phyloP scores from a whole-genome alignment of 306 rosid genomes.

The Crotalaria pallida region DNA sequence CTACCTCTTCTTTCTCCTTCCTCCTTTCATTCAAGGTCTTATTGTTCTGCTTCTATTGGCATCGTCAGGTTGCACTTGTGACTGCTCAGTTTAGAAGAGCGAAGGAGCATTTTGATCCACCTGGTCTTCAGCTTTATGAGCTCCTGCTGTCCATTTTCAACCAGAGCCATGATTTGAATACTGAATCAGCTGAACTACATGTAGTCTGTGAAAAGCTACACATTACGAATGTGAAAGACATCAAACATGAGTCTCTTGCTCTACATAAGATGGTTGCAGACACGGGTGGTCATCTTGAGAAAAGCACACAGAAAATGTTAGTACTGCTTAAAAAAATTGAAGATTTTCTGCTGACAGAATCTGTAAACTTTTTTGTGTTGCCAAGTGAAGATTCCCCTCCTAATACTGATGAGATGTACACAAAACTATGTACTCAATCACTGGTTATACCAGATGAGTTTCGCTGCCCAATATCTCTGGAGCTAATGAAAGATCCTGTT shows the following conservation, averaged over 20 bases:
- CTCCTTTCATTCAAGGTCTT: not conserved
- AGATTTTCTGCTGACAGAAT: slow-evolving; percentile 54
- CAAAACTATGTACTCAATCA: slow-evolving; percentile 25
- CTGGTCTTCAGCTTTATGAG: slow-evolving; percentile 55
- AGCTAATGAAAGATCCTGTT: slow-evolving; percentile 91
- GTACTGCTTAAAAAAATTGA: slow-evolving; percentile 54
- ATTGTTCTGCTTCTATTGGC: not conserved
- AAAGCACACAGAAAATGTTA: slow-evolving; percentile 47
- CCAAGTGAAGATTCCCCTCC: slow-evolving; percentile 28
- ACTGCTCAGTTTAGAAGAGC: slow-evolving; percentile 72
- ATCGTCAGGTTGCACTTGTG: slow-evolving; percentile 69
- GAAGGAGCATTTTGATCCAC: slow-evolving; percentile 52
- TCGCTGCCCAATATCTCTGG: slow-evolving; percentile 88
- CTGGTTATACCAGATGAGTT: slow-evolving; percentile 77
- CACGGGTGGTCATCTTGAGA: slow-evolving; percentile 46
- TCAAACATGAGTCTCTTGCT: slow-evolving; percentile 63
- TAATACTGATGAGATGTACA: slow-evolving; percentile 31
- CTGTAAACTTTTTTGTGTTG: slow-evolving; percentile 28
- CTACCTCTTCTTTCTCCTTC: not conserved
- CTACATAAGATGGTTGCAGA: slow-evolving; percentile 50
- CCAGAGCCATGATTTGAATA: slow-evolving; percentile 33
- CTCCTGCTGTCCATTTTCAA: slow-evolving; percentile 41
- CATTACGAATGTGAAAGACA: slow-evolving; percentile 47
- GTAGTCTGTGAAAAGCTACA: slow-evolving; percentile 60
- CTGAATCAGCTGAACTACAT: slow-evolving; percentile 37